A percentile compares a stretch with the other conserved stretches of the same genome.
Conservation (phyloP, 495 filamentous ascomycete species). For the Mytilinidion resinicola region DNA sequence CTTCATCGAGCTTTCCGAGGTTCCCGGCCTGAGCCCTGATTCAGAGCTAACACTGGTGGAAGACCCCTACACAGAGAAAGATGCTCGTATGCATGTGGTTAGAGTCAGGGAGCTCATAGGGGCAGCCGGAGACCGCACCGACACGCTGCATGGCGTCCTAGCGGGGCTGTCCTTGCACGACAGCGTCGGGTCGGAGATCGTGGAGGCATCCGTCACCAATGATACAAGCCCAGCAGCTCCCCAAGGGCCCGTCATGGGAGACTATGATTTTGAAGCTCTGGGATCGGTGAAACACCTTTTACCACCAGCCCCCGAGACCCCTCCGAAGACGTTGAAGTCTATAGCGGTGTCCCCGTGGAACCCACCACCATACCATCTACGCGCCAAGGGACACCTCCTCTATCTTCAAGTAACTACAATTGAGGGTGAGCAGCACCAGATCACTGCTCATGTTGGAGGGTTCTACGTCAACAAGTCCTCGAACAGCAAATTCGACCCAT, state of each 20-base stretch:
- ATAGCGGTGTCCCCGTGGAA: constrained; percentile 92
- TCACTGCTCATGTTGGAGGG: constrained; percentile 86
- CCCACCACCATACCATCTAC: constrained; percentile 82
- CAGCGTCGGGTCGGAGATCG: constrained; percentile 49
- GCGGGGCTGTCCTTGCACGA: constrained; percentile 89
- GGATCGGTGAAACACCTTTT: constrained; percentile 64
- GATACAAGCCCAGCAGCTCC: neutral
- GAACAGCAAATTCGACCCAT: constrained; percentile 87
- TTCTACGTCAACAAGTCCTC: constrained; percentile 95
- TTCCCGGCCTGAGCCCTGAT: constrained; percentile 65
- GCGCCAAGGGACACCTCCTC: constrained; percentile 86
- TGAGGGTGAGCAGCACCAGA: constrained; percentile 87
- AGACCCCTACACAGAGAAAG: constrained; percentile 98
- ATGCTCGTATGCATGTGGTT: constrained; percentile 89
- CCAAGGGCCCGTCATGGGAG: constrained; percentile 20
- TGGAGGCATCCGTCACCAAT: neutral
- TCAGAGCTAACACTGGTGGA: constrained; percentile 77
- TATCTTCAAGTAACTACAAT: constrained; percentile 84
- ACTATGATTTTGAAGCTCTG: constrained; percentile 68
- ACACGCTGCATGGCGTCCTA: constrained; percentile 78
- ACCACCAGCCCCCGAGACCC: constrained; percentile 53
- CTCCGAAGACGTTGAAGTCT: constrained; percentile 83
- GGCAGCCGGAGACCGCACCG: constrained; percentile 78
- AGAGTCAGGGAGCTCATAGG: constrained; percentile 88
- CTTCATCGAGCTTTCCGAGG: constrained; percentile 87